Conservation (phyloP, 345 rosid genomes). For the Ceriops tagal region DNA sequence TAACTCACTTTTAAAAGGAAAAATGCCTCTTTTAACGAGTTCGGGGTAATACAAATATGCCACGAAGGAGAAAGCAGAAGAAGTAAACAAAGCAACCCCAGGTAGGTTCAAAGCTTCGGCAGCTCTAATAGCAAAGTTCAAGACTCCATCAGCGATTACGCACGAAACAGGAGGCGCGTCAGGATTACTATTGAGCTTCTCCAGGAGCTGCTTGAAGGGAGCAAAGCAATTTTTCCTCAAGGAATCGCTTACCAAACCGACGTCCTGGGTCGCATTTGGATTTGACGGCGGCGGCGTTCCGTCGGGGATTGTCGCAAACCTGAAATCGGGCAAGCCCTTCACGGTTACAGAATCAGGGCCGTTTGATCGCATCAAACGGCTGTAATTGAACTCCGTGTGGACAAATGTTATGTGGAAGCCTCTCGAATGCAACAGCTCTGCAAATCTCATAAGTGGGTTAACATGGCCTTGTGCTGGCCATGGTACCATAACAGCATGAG, state of each 20-base stretch:
- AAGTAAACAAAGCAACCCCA: slow-evolving; percentile 23
- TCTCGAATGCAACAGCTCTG: slow-evolving; percentile 28
- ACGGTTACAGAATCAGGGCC: slow-evolving; percentile 19
- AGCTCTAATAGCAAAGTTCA: slow-evolving; percentile 16
- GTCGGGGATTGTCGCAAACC: slow-evolving; percentile 30
- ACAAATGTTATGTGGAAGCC: slow-evolving; percentile 45
- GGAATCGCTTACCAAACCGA: background rate
- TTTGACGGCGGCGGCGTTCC: slow-evolving; percentile 5
- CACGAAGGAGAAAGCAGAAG: slow-evolving; percentile 26
- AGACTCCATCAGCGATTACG: background rate
- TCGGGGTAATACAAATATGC: slow-evolving; percentile 19
- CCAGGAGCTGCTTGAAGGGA: background rate
- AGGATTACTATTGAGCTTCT: background rate
- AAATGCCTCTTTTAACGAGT: slow-evolving; percentile 21
- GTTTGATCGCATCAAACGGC: slow-evolving; percentile 25
- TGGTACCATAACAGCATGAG: slow-evolving; percentile 25
- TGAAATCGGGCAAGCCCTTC: slow-evolving; percentile 30
- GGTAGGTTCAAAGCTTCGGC: slow-evolving; percentile 29
- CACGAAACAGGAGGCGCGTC: background rate
- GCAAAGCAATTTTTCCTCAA: background rate
- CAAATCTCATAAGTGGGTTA: slow-evolving; percentile 30
- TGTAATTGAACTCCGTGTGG: slow-evolving; percentile 35
- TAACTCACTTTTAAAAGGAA: slow-evolving; percentile 30
- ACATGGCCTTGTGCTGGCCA: slow-evolving; percentile 39
- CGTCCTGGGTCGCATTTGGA: background rate